phyloP scores from a whole-genome alignment of 2,329 filamentous ascomycete genomes.

The Albifimbria verrucaria region DNA sequence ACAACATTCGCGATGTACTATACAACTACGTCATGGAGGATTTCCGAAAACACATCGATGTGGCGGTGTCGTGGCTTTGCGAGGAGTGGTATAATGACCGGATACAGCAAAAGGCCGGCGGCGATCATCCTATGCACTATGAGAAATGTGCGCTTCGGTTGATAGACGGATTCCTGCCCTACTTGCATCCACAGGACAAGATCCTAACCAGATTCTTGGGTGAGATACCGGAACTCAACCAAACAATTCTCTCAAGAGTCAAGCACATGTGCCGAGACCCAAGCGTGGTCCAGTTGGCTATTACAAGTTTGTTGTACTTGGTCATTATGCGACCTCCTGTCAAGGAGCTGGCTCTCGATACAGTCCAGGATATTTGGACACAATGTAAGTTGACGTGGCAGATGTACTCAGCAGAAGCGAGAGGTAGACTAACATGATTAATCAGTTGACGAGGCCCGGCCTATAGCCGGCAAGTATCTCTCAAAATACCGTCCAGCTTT shows the following conservation, averaged over 20 bases:
- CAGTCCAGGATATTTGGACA: slow-evolving; percentile 63
- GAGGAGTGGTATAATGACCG: slow-evolving; percentile 98
- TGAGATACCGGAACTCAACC: slow-evolving; percentile 79
- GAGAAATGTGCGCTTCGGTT: slow-evolving; percentile 75
- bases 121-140: slow-evolving; percentile 63
- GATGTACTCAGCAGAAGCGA: background rate
- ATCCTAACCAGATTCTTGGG: slow-evolving; percentile 86
- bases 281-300: slow-evolving; percentile 58
- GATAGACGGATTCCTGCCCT: slow-evolving; percentile 86
- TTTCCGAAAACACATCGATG: slow-evolving; percentile 83
- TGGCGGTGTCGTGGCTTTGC: slow-evolving; percentile 89
- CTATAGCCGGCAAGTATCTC: slow-evolving; percentile 61
- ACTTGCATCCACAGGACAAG: slow-evolving; percentile 88
- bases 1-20: slow-evolving; percentile 74
- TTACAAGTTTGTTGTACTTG: slow-evolving; percentile 64
- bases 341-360: slow-evolving; percentile 60
- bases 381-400: slow-evolving; percentile 51
- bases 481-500: slow-evolving; percentile 58
- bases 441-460: slow-evolving; percentile 59
- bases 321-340: slow-evolving; percentile 66
- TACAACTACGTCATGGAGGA: slow-evolving; percentile 88
- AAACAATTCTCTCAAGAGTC: slow-evolving; percentile 69
- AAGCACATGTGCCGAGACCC: slow-evolving; percentile 65
- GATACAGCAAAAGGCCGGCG: slow-evolving; percentile 38
- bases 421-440: slow-evolving; percentile 12